Evolutionary conservation across 768 basidiomycete species (phyloP), one percentile per base, ranked within the genome.

Genomic region (Russula olivacea): DNA sequence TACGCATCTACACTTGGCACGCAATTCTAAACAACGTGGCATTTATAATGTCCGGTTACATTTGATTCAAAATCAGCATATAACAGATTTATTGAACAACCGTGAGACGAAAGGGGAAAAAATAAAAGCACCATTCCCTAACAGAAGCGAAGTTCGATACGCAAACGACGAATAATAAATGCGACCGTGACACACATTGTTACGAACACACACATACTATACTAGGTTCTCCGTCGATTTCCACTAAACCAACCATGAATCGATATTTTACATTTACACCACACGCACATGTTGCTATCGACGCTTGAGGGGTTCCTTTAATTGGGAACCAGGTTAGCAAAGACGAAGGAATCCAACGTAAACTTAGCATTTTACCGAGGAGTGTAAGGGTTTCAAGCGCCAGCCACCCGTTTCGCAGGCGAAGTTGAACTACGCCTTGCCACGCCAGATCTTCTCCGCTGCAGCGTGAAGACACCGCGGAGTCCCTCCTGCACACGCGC

Each of bases 401-500:
- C 58, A 21, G 47, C 59, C 25, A 40, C 54, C 19, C 47, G 48
- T 17, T 57, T 52, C 14, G 59, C 7, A 15, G 55, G 47, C 4
- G 53, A 50, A 11, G 4, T n/a, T 21, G 45, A 47, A 21, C n/a
- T 50, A 21, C 52, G 58, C 59, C n/a, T 61, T 14, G 11, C 49
- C 8, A 28, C 43, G 19, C 51, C 58, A 54, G 56, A 50, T 51
- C 21, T 63, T 52, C 55, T 57, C 40, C 62, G 41, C 41, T 56
- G 62, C 45, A 57, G 25, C 3, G 55, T 57, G 43, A 61, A 62
- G n/a, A 62, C 64, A 23, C 61, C 64, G 12, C 61, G 61, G 11
- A 65, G 62, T 1, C 64, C 64, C 28, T 65, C 64, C 41, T 65
- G 61, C 50, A 54, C 64, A n/a, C 61, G 61, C 9, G 61, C 49